phyloP scores from a whole-genome alignment of 2,329 filamentous ascomycete species.

The Fusarium solani-melongenae region DNA sequence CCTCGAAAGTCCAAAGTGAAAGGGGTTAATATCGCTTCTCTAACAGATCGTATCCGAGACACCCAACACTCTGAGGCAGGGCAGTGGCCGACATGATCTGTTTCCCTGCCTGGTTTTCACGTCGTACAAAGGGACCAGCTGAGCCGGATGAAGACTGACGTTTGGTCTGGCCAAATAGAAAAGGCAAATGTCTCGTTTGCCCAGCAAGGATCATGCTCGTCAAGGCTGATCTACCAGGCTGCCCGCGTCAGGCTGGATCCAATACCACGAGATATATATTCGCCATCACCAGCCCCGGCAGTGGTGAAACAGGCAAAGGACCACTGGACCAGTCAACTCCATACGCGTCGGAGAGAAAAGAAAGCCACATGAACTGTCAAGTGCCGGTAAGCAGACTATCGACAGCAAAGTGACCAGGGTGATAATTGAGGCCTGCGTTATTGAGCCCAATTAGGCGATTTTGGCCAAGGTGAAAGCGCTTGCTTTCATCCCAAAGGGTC shows the following conservation, averaged over 20 bases:
- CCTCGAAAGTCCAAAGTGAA: neutral
- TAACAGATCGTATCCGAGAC: neutral
- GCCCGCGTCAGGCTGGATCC: neutral
- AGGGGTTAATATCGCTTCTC: neutral
- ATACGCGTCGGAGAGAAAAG: neutral
- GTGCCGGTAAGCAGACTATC: neutral
- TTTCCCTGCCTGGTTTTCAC: neutral
- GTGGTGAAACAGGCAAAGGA: neutral
- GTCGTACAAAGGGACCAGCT: neutral
- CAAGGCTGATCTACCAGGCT: neutral
- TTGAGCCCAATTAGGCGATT: neutral
- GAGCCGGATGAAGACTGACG: neutral
- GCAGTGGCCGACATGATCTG: neutral
- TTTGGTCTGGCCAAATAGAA: constrained; percentile 6
- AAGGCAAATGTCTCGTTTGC: neutral
- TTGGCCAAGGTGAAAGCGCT: neutral
- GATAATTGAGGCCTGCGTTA: neutral
- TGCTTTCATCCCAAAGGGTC: neutral
- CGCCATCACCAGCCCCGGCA: neutral
- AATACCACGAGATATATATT: neutral
- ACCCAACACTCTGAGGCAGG: neutral
- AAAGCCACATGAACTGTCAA: neutral
- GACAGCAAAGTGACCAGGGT: neutral
- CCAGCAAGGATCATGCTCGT: neutral
- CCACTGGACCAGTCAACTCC: neutral